Conservation (phyloP, 2,329 filamentous ascomycete genomes). For the Trichocomaceae sp. region DNA sequence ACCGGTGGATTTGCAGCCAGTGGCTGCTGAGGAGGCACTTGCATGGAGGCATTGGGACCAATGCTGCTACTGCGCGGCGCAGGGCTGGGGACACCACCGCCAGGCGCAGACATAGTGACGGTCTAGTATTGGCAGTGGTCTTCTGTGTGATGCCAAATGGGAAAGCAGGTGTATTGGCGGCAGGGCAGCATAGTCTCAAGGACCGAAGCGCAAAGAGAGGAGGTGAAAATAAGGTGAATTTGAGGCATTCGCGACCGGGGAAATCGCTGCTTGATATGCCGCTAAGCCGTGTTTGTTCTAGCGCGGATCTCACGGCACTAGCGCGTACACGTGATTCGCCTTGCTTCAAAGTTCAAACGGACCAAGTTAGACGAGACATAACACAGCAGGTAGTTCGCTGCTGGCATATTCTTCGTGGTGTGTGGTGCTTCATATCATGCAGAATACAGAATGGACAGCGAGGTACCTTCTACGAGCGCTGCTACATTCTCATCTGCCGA, state of each 20-base stretch:
- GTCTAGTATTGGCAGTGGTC: not conserved
- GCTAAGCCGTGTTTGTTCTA: conserved; percentile 3
- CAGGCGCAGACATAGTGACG: conserved; percentile 39
- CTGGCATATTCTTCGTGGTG: not conserved
- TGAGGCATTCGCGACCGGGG: conserved; percentile 6
- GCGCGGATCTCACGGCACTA: not conserved
- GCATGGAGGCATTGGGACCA: conserved; percentile 40
- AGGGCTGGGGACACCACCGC: conserved; percentile 41
- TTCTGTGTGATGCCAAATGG: not conserved
- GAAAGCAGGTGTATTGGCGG: not conserved
- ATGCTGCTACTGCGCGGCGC: conserved; percentile 44
- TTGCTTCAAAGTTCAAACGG: conserved; percentile 1
- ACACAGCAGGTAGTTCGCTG: too few species aligned
- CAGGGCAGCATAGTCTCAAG: not conserved
- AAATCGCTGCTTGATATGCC: conserved; percentile 13
- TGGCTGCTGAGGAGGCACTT: conserved; percentile 44
- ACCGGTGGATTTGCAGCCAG: conserved; percentile 43
- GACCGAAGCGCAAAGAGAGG: not conserved
- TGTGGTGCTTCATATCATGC: not conserved
- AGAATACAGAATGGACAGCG: not conserved
- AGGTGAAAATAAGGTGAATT: conserved; percentile 12
- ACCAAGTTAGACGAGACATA: too few species aligned
- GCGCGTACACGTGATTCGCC: conserved; percentile 5
- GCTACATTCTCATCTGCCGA: conserved; percentile 62
- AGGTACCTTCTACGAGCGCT: conserved; percentile 11